Conservation (phyloP, 2,329 filamentous ascomycete genomes). For the Botryotinia globosa region DNA sequence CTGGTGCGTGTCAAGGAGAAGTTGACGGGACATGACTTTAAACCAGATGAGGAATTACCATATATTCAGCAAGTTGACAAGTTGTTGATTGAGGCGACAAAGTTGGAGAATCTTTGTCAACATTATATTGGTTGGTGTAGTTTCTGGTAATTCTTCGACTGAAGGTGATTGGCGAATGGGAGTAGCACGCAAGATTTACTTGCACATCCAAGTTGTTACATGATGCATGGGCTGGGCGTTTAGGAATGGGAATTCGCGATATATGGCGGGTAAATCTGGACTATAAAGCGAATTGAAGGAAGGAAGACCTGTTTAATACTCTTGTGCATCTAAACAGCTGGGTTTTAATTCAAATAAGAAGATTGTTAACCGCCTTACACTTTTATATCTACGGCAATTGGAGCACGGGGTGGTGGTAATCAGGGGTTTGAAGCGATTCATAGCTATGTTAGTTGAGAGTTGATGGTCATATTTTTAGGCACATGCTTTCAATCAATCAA, state of each 20-base stretch:
- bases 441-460: not conserved
- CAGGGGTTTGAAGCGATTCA: not conserved
- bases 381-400: not conserved
- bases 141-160: slow-evolving; percentile 68
- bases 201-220: not conserved
- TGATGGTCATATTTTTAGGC: not conserved
- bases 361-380: not conserved
- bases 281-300: not conserved
- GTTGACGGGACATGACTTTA: slow-evolving; percentile 90
- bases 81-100: slow-evolving; percentile 91
- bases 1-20: slow-evolving; percentile 92
- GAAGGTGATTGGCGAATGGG: not conserved
- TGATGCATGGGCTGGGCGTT: slow-evolving; percentile 4
- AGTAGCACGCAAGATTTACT: not conserved
- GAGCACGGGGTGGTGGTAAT: not conserved
- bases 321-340: slow-evolving; percentile 10
- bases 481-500: not conserved
- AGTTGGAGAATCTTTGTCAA: slow-evolving; percentile 95
- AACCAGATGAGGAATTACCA: slow-evolving; percentile 76
- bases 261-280: not conserved
- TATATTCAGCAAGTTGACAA: slow-evolving; percentile 90
- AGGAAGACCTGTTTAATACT: slow-evolving; percentile 9
- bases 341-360: not conserved
- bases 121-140: slow-evolving; percentile 99
- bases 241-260: not conserved